Conservation (phyloP, 192 early-diverging fungal species). For the Obelidium mucronatum region DNA sequence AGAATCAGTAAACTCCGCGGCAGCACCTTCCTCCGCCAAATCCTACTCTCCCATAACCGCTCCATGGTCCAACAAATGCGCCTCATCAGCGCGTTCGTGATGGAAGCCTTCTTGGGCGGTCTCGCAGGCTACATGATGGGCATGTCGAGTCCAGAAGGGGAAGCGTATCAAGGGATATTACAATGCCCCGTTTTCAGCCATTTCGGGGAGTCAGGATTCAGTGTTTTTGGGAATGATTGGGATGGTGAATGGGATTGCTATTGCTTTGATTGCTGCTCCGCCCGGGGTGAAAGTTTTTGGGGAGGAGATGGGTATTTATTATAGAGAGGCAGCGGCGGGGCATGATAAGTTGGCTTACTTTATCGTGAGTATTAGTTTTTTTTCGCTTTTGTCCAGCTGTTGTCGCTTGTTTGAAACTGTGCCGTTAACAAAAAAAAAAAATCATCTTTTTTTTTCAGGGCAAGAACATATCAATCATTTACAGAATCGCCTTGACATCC, state of each 20-base stretch:
- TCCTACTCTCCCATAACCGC: constrained; percentile 42
- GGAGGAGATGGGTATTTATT: constrained; percentile 53
- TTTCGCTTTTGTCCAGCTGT: too few species aligned
- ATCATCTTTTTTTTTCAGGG: constrained; percentile 6
- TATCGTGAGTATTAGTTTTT: too few species aligned
- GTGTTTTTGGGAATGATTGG: constrained; percentile 17
- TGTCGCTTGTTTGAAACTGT: too few species aligned
- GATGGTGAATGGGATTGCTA: constrained; percentile 26
- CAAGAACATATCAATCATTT: constrained; percentile 45
- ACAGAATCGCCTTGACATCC: constrained; percentile 41
- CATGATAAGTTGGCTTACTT: constrained; percentile 40
- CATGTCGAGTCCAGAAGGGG: neutral
- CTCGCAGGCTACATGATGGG: constrained; percentile 48
- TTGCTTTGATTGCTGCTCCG: constrained; percentile 47
- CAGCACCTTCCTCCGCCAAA: constrained; percentile 36
- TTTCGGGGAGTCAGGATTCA: neutral
- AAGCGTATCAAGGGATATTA: constrained; percentile 13
- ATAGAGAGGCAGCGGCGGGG: constrained; percentile 53
- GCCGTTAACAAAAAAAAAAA: too few species aligned
- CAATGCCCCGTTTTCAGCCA: neutral
- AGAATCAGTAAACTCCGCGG: constrained; percentile 29
- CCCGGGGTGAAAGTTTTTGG: constrained; percentile 57
- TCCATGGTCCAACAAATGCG: constrained; percentile 46
- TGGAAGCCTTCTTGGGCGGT: constrained; percentile 49
- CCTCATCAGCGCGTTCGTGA: constrained; percentile 26